Evolutionary conservation across 306 rosid species (phyloP).

Genomic region (Aeschynomene evenia): DNA sequence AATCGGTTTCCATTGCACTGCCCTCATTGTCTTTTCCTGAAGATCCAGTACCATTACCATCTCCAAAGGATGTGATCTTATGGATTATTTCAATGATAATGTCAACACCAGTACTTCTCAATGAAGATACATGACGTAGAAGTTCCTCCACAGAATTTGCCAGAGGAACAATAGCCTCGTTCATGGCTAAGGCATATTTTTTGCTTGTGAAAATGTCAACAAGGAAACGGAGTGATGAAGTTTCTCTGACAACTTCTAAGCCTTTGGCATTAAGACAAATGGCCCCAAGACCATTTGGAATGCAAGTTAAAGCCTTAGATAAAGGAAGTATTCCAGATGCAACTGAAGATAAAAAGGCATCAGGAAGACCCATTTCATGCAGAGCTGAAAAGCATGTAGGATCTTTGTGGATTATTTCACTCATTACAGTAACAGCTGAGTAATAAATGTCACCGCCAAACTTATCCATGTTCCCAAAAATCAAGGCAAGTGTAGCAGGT

Average conservation of each 20-base stretch:
- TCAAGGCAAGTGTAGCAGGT: constrained; percentile 64
- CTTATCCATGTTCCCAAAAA: constrained; percentile 71
- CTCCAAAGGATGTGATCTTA: constrained; percentile 74
- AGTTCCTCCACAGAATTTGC: constrained; percentile 98
- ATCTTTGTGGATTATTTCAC: constrained; percentile 96
- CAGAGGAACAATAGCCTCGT: constrained; percentile 94
- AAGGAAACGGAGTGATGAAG: constrained; percentile 74
- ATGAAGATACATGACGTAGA: constrained; percentile 82
- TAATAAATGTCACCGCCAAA: constrained; percentile 96
- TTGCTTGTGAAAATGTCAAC: constrained; percentile 81
- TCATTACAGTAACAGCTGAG: constrained; percentile 95
- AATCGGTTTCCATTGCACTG: constrained; percentile 90
- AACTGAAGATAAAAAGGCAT: constrained; percentile 79
- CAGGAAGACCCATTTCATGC: constrained; percentile 97
- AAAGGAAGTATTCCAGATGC: constrained; percentile 82
- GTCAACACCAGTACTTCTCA: constrained; percentile 88
- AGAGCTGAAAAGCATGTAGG: constrained; percentile 82
- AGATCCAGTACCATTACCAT: constrained; percentile 39
- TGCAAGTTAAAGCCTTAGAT: constrained; percentile 87
- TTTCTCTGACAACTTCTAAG: constrained; percentile 81
- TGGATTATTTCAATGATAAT: constrained; percentile 79
- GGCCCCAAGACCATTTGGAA: constrained; percentile 98
- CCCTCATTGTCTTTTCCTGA: constrained; percentile 59
- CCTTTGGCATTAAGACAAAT: constrained; percentile 95
- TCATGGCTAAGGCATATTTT: constrained; percentile 80